These are phyloP conservation scores for Cladosporium sp. DNA, from an alignment of 2,329 filamentous ascomycete species.

Conservation along the genomic window DNA sequence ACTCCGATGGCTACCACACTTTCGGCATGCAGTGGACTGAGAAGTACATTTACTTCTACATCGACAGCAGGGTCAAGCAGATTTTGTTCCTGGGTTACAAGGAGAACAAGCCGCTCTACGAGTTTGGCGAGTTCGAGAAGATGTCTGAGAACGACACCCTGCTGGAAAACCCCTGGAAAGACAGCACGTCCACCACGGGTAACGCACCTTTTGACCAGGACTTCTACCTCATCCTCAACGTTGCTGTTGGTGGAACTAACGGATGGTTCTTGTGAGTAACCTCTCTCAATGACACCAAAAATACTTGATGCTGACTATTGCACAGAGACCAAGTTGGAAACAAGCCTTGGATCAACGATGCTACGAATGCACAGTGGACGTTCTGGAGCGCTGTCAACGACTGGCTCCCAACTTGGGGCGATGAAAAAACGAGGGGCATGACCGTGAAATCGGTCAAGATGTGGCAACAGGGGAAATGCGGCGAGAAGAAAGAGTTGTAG, in stretches of 20 bases:
- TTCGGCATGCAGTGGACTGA: conserved; percentile 52
- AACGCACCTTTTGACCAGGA: conserved; percentile 71
- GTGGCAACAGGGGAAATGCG: conserved; percentile 53
- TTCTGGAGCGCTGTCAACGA: conserved; percentile 64
- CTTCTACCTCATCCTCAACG: conserved; percentile 73
- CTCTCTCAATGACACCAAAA: too few species aligned
- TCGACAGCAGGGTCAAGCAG: conserved; percentile 41
- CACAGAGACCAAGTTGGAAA: conserved; percentile 38
- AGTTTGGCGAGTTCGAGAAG: conserved; percentile 13
- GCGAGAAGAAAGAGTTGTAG: conserved; percentile 3
- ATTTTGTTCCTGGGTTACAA: conserved; percentile 1
- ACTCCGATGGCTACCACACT: conserved; percentile 45
- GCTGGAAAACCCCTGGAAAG: conserved; percentile 60
- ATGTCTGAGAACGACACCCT: conserved; percentile 56
- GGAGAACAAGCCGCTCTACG: not conserved
- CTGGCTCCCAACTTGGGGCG: conserved; percentile 70
- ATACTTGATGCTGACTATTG: not conserved
- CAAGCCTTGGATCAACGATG: conserved; percentile 74
- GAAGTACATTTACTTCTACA: conserved; percentile 52
- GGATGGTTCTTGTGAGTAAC: conserved; percentile 77
- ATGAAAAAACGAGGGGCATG: conserved; percentile 36
- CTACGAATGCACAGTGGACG: conserved; percentile 62
- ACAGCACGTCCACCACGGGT: conserved; percentile 48
- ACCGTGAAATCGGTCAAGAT: conserved; percentile 64
- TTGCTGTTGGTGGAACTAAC: conserved; percentile 73